These are phyloP conservation scores for Yueomyces sp. DNA, from an alignment of 1,139 yeast genomes.

Conservation along the genomic window DNA sequence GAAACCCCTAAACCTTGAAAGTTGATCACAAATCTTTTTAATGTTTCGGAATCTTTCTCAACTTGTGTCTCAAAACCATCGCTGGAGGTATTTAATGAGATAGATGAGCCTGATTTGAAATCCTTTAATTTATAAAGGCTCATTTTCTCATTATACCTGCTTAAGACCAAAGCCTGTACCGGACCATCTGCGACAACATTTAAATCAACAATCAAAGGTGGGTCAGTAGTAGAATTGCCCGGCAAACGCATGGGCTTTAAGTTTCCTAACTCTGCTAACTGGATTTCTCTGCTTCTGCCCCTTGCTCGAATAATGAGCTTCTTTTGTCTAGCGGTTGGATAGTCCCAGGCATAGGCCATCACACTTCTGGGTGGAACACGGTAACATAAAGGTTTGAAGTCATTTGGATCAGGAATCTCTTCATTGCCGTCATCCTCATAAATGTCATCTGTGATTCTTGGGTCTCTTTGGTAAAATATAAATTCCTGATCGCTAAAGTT, in stretches of 20 bases:
- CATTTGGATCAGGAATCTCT: constrained; percentile 28
- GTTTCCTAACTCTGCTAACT: constrained; percentile 86
- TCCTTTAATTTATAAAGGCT: constrained; percentile 50
- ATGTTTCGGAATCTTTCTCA: constrained; percentile 58
- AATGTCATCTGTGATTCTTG: constrained; percentile 35
- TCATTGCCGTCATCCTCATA: constrained; percentile 46
- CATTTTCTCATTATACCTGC: constrained; percentile 66
- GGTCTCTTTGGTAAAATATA: constrained; percentile 75
- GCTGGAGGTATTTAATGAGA: constrained; percentile 27
- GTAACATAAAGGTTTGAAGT: constrained; percentile 62
- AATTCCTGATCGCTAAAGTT: constrained; percentile 82
- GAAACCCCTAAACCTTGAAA: constrained; percentile 90
- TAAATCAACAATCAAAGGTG: constrained; percentile 53
- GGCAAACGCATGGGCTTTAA: constrained; percentile 76
- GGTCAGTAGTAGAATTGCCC: constrained; percentile 29
- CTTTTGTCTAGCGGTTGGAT: constrained; percentile 79
- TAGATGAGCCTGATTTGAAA: constrained; percentile 7
- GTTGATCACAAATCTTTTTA: constrained; percentile 45
- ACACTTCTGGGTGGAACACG: constrained; percentile 80
- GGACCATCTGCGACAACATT: constrained; percentile 97
- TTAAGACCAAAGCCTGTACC: constrained; percentile 72
- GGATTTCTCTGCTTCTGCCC: constrained; percentile 66
- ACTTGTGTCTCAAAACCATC: constrained; percentile 46
- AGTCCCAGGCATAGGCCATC: constrained; percentile 98
- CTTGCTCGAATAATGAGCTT: constrained; percentile 64